These are phyloP conservation scores for Arthrocladium fulminans DNA, from an alignment of 2,329 filamentous ascomycete species.

Conservation along the genomic window DNA sequence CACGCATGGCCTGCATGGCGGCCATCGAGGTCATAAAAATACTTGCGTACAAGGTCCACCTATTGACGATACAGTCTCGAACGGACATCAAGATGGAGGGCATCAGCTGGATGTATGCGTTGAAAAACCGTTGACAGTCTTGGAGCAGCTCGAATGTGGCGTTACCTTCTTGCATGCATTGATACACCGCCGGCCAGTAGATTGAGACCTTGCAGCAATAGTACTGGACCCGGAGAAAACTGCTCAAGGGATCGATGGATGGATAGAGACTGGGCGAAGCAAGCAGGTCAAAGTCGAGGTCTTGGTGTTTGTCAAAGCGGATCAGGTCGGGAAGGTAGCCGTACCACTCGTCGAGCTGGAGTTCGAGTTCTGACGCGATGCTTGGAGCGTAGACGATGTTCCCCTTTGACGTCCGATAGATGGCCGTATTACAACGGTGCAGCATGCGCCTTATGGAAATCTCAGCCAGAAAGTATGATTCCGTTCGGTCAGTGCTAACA, in stretches of 20 bases:
- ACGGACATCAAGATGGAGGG: slow-evolving; percentile 14
- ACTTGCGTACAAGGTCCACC: slow-evolving; percentile 10
- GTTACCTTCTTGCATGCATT: slow-evolving; percentile 17
- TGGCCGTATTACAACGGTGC: slow-evolving; percentile 25
- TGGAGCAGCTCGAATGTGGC: slow-evolving; percentile 8
- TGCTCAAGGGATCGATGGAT: neutral
- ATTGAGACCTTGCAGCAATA: slow-evolving; percentile 25
- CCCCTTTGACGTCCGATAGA: slow-evolving; percentile 11
- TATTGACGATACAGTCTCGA: slow-evolving; percentile 13
- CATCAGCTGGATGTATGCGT: slow-evolving; percentile 17
- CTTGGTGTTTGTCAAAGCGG: slow-evolving; percentile 21
- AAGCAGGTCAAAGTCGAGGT: slow-evolving; percentile 1
- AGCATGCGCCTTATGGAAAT: slow-evolving; percentile 30
- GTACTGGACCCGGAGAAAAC: slow-evolving; percentile 24
- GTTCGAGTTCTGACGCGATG: slow-evolving; percentile 27
- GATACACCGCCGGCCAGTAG: slow-evolving; percentile 27
- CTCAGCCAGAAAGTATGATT: slow-evolving; percentile 27
- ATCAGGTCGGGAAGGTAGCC: slow-evolving; percentile 26
- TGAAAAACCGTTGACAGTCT: slow-evolving; percentile 18
- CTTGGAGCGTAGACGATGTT: slow-evolving; percentile 24
- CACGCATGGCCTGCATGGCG: neutral
- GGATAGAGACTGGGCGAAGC: neutral
- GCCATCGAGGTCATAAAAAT: slow-evolving; percentile 7
- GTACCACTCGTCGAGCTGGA: slow-evolving; percentile 30
- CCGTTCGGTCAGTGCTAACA: slow-evolving; percentile 11